Base-by-base conservation (phyloP, 805 yeast genomes). In the Yamadazyma sp. region DNA sequence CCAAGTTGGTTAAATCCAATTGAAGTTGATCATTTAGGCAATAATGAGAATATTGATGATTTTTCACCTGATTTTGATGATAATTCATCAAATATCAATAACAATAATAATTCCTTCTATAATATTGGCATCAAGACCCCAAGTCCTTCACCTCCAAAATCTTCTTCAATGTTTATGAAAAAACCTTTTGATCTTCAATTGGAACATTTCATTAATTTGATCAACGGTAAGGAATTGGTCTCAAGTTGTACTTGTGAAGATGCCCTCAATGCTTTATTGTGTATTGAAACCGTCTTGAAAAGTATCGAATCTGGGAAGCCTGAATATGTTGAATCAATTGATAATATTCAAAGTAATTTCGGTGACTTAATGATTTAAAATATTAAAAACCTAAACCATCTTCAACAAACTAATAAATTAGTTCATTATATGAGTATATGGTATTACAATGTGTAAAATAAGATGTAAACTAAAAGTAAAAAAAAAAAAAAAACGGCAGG, bases 151-250 rank as follows among this genome's bases (percentile, higher is more conserved):
- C 43, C 43, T 5, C 30, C 33, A 12, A 30, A 35, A 24, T 11
- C 27, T n/a, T 19, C 13, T 27, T 9, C n/a, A 6, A 28, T 28
- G 9, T 18, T 28, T 8, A 36, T 30, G 27, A 31, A 24, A 16
- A 36, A 50, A 31, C 70, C 70, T 3, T 65, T 65, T 41, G 69
- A 61, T 32, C 47, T 58, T 15, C 70, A 65, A 39, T 54, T 65
- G 27, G 45, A 49, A 20, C 70, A 65, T 42, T 65, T 65, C 36
- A 55, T 62, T 20, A 60, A 62, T 33, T 48, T 65, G 16, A 55
- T 65, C 4, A 45, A 47, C 11, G 65, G 61, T 5, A 41, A 42
- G 3, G 45, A 53, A 19, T 10, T 9, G 9, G 26, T 12, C 4
- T 53, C 58, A 11, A 52, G 49, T 21, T 65, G 70, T 43, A 49